Percentiles rank a stretch among this genome's conserved stretches.
These are phyloP conservation scores for Citrullus colocynthis DNA, from an alignment of 306 rosid species.

Conservation along the genomic window DNA sequence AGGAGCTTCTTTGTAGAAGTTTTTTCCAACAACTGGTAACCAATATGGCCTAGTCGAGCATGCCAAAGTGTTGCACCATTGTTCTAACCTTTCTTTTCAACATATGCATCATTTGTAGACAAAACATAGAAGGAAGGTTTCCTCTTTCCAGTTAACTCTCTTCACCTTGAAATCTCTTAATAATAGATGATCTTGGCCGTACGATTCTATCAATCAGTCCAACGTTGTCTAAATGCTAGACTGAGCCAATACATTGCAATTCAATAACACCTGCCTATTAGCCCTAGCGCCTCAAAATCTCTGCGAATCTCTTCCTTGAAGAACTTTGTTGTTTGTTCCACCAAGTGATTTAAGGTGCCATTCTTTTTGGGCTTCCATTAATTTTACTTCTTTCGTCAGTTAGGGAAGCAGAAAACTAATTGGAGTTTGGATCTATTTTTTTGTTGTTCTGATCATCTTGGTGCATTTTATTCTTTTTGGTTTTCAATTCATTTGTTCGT, in stretches of 20 bases:
- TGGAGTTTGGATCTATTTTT: background rate
- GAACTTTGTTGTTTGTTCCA: background rate
- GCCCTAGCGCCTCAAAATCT: constrained; percentile 8
- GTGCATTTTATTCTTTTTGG: background rate
- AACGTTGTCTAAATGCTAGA: background rate
- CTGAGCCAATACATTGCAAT: background rate
- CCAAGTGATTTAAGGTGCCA: background rate
- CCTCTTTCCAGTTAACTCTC: too few species aligned
- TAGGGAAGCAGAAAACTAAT: background rate
- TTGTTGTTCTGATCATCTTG: background rate
- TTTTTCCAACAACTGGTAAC: background rate
- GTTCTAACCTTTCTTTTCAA: too few species aligned
- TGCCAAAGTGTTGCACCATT: too few species aligned
- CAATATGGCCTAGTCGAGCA: background rate
- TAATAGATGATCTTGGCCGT: background rate
- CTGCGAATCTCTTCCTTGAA: background rate
- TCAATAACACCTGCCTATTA: background rate
- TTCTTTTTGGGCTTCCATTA: background rate
- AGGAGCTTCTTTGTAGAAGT: too few species aligned
- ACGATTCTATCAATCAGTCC: background rate
- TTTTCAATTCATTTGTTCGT: background rate
- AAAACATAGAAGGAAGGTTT: too few species aligned
- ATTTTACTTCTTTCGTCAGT: background rate
- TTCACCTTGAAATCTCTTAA: too few species aligned
- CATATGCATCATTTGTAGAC: too few species aligned